A percentile compares a stretch with the other conserved stretches of the same genome.
These are phyloP conservation scores for Trichoderma endophyticum DNA, from an alignment of 2,329 filamentous ascomycete species.

Conservation along the genomic window DNA sequence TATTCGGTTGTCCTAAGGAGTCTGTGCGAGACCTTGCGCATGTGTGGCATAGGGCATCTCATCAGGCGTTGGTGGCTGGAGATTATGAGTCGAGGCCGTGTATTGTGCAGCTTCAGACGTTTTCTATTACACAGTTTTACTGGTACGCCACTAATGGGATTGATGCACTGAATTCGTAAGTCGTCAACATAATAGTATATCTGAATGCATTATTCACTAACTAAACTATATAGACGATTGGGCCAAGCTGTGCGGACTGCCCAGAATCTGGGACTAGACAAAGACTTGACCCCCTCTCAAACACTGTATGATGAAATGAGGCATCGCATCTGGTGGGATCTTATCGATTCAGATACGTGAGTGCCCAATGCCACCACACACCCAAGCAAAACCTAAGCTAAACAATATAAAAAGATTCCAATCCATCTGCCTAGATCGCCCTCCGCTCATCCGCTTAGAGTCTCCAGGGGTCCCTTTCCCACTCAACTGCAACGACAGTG, in stretches of 20 bases:
- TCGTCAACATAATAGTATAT: background rate
- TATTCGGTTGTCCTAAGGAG: constrained; percentile 23
- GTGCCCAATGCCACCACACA: background rate
- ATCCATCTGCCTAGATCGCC: constrained; percentile 19
- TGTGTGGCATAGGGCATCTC: constrained; percentile 30
- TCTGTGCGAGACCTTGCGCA: constrained; percentile 25
- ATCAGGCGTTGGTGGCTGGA: constrained; percentile 29
- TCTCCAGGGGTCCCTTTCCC: constrained; percentile 20
- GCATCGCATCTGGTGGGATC: constrained; percentile 23
- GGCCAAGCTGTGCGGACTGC: constrained; percentile 20
- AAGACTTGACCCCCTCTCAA: constrained; percentile 4
- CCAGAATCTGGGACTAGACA: constrained; percentile 17
- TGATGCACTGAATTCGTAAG: constrained; percentile 33
- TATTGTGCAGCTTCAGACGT: constrained; percentile 29
- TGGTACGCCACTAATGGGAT: constrained; percentile 33
- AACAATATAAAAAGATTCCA: constrained; percentile 11
- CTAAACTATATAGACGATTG: background rate
- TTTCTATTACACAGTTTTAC: constrained; percentile 30
- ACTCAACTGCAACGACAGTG: constrained; percentile 21
- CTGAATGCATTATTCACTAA: background rate
- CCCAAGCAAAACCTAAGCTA: background rate
- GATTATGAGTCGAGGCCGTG: constrained; percentile 29
- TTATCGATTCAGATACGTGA: constrained; percentile 20
- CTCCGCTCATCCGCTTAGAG: constrained; percentile 19
- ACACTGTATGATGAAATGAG: constrained; percentile 21